Evolutionary conservation across 2,329 filamentous ascomycete species (phyloP).

Genomic region (Mycogone perniciosa): DNA sequence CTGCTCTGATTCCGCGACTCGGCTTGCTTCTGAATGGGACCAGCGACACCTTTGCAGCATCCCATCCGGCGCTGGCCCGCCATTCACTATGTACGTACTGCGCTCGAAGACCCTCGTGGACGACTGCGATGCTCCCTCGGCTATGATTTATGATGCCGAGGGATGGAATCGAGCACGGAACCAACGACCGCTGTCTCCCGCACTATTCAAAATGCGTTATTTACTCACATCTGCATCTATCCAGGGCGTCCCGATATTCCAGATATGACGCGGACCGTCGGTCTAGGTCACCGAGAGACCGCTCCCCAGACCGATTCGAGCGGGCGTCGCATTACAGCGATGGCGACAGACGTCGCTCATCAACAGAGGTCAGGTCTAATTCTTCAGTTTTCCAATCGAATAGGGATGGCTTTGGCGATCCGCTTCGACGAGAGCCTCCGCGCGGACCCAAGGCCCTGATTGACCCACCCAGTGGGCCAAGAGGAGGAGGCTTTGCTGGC

Average conservation of each 20-base stretch:
- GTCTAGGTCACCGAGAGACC: slow-evolving; percentile 60
- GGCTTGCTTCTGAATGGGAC: slow-evolving; percentile 17
- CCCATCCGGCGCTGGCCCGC: slow-evolving; percentile 17
- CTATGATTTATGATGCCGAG: no score
- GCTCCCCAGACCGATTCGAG: slow-evolving; percentile 62
- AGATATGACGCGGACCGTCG: slow-evolving; percentile 58
- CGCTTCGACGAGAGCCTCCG: slow-evolving; percentile 62
- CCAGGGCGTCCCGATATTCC: slow-evolving; percentile 49
- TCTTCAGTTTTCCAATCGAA: slow-evolving; percentile 54
- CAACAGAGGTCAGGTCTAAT: slow-evolving; percentile 50
- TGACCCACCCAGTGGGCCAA: slow-evolving; percentile 61
- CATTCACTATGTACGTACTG: slow-evolving; percentile 19
- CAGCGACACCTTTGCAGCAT: slow-evolving; percentile 7
- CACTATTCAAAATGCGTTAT: neutral
- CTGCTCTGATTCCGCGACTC: neutral
- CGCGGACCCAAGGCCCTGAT: slow-evolving; percentile 74
- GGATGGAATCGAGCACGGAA: no score
- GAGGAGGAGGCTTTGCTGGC: slow-evolving; percentile 58
- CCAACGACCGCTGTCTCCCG: neutral
- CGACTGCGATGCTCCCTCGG: no score
- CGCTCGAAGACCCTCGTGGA: neutral
- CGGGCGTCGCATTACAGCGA: slow-evolving; percentile 51
- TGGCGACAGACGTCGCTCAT: slow-evolving; percentile 64
- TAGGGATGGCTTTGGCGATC: slow-evolving; percentile 52
- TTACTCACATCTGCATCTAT: slow-evolving; percentile 6